Percentiles rank a stretch among this genome's conserved stretches.
Conservation (phyloP, 1,284 basidiomycete genomes). For the Schizopora paradoxa region DNA sequence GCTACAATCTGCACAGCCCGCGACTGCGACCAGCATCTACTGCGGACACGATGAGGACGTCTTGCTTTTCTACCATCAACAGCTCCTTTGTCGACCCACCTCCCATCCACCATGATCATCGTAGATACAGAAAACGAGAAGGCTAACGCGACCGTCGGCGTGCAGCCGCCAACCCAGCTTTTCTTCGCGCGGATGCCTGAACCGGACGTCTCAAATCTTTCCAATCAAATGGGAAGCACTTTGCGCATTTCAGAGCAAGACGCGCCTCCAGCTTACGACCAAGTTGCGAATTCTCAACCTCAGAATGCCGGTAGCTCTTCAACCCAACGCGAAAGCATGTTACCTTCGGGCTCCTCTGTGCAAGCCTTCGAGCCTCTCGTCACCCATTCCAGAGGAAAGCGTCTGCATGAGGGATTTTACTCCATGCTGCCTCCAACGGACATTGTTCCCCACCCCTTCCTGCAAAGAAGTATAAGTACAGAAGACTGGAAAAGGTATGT, state of each 20-base stretch:
- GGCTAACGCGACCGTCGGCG: too few relatives aligned
- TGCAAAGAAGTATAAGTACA: constrained; percentile 1
- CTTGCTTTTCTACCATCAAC: too few relatives aligned
- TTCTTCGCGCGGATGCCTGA: constrained; percentile 5
- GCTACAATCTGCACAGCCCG: too few relatives aligned
- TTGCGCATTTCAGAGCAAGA: constrained; percentile 3
- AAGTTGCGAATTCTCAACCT: neutral
- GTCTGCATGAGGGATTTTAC: constrained; percentile 13
- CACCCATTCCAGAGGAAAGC: constrained; percentile 9
- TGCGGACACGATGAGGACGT: too few relatives aligned
- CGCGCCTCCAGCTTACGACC: constrained; percentile 1
- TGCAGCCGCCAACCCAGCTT: neutral
- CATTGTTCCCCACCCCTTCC: constrained; percentile 14
- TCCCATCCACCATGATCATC: too few relatives aligned
- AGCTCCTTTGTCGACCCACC: too few relatives aligned
- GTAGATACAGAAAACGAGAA: too few relatives aligned
- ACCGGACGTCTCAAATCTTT: neutral
- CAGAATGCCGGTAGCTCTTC: neutral
- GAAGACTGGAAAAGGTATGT: constrained; percentile 8
- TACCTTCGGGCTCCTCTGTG: neutral
- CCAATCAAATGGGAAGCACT: neutral
- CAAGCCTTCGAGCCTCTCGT: constrained; percentile 9
- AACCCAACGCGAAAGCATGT: neutral
- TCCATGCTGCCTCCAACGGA: constrained; percentile 12
- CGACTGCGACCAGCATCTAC: too few relatives aligned